phyloP scores from a whole-genome alignment of 2,329 filamentous ascomycete species.

The Lasiodiplodia sp. region DNA sequence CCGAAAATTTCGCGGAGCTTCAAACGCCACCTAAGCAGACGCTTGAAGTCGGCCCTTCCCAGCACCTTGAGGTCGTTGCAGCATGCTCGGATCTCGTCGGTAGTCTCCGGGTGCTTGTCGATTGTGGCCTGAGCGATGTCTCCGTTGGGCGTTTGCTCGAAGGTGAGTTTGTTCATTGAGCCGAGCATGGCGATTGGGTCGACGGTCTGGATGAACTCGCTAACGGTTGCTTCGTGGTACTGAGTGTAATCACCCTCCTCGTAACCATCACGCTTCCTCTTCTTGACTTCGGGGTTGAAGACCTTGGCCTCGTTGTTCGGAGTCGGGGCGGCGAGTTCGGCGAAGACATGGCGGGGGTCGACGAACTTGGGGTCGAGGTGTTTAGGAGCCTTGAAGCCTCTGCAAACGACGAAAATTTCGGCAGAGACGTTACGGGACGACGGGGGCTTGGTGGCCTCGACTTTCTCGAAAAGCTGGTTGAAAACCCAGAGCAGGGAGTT shows the following conservation, averaged over 20 bases:
- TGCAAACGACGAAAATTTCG: slow-evolving; percentile 98
- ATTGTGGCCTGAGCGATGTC: slow-evolving; percentile 88
- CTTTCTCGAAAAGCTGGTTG: slow-evolving; percentile 93
- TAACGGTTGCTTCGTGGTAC: slow-evolving; percentile 86
- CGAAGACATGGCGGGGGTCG: slow-evolving; percentile 88
- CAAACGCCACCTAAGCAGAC: slow-evolving; percentile 86
- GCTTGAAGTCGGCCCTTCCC: slow-evolving; percentile 92
- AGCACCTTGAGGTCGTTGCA: slow-evolving; percentile 88
- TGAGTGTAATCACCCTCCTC: slow-evolving; percentile 95
- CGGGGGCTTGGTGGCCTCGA: slow-evolving; percentile 96
- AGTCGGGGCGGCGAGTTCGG: slow-evolving; percentile 82
- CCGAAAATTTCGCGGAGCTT: slow-evolving; percentile 91
- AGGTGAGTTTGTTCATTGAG: slow-evolving; percentile 81
- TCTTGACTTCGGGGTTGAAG: slow-evolving; percentile 97
- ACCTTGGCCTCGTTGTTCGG: slow-evolving; percentile 98
- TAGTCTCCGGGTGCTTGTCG: slow-evolving; percentile 85
- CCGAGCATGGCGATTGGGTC: slow-evolving; percentile 95
- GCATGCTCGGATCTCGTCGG: slow-evolving; percentile 77
- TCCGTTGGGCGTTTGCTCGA: slow-evolving; percentile 76
- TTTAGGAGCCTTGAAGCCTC: slow-evolving; percentile 94
- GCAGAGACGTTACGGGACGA: slow-evolving; percentile 95
- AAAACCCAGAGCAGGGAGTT: slow-evolving; percentile 96
- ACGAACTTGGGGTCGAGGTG: slow-evolving; percentile 90
- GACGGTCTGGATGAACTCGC: slow-evolving; percentile 90
- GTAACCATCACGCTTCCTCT: slow-evolving; percentile 96